Evolutionary conservation across 2,329 filamentous ascomycete species (phyloP).

Genomic region (Cladorrhinum sp.): DNA sequence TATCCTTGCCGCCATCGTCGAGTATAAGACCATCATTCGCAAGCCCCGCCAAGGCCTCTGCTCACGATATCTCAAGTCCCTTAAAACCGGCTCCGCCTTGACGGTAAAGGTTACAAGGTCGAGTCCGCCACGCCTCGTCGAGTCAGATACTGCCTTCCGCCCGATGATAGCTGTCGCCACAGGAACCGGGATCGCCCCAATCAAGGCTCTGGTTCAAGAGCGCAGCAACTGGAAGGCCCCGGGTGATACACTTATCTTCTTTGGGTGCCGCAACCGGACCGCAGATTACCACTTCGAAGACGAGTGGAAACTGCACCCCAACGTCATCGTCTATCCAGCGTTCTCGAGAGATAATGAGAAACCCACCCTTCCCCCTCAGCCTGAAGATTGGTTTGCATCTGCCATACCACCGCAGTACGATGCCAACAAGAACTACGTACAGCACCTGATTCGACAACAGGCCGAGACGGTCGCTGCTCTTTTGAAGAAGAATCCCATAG

Average conservation of each 20-base stretch:
- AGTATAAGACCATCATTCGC: constrained; percentile 84
- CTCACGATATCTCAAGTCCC: constrained; percentile 74
- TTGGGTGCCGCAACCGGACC: constrained; percentile 71
- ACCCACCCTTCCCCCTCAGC: neutral
- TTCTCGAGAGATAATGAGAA: constrained; percentile 45
- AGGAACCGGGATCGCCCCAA: constrained; percentile 82
- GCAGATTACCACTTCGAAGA: constrained; percentile 79
- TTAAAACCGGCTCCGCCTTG: constrained; percentile 58
- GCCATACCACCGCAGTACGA: constrained; percentile 25
- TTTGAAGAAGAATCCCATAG: constrained; percentile 42
- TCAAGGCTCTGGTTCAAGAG: constrained; percentile 77
- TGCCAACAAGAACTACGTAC: constrained; percentile 52
- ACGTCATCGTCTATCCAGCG: constrained; percentile 40
- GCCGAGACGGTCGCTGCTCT: constrained; percentile 36
- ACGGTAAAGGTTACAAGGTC: constrained; percentile 56
- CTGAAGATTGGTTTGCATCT: too few relatives aligned
- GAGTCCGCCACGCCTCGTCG: constrained; percentile 42
- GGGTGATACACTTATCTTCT: constrained; percentile 65
- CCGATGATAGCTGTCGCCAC: constrained; percentile 78
- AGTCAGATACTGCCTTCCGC: constrained; percentile 35
- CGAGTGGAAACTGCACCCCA: constrained; percentile 59
- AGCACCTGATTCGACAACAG: constrained; percentile 50
- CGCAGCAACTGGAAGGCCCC: constrained; percentile 40
- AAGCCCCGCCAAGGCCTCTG: constrained; percentile 83
- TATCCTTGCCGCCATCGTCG: constrained; percentile 81